Percentiles rank a stretch among this genome's conserved stretches.
These are phyloP conservation scores for Tolypocladium inflatum DNA, from an alignment of 2,329 filamentous ascomycete species.

Conservation along the genomic window DNA sequence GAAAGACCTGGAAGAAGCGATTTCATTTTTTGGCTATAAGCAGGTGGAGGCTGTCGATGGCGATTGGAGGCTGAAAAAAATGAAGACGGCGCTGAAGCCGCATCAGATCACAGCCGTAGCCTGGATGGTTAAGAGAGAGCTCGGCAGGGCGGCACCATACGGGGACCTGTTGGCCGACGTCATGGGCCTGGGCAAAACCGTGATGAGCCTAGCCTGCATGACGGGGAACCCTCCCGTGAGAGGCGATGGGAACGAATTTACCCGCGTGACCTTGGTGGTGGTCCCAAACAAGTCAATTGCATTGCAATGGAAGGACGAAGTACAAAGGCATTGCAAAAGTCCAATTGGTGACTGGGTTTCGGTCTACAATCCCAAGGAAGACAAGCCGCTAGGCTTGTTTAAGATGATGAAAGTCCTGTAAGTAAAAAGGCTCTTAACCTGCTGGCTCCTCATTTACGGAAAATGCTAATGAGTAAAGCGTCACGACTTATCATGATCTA, in stretches of 20 bases:
- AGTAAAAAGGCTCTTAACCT: too few relatives aligned
- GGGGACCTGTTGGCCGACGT: conserved; percentile 53
- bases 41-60: conserved; percentile 5
- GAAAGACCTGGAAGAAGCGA: conserved; percentile 8
- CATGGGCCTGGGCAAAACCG: conserved; percentile 60
- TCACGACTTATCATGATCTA: conserved; percentile 20
- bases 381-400: neutral
- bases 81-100: conserved; percentile 22
- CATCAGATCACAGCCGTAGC: conserved; percentile 42
- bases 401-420: neutral
- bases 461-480: conserved; percentile 5
- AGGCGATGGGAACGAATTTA: conserved; percentile 25
- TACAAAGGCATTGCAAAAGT: conserved; percentile 12
- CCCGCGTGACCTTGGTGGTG: conserved; percentile 23
- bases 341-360: neutral
- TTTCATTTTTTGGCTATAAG: conserved; percentile 8
- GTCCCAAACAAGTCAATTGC: conserved; percentile 13
- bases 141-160: conserved; percentile 29
- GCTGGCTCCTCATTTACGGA: too few relatives aligned
- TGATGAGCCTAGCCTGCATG: conserved; percentile 69
- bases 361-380: conserved; percentile 6
- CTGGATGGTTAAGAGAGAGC: conserved; percentile 47
- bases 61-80: conserved; percentile 6
- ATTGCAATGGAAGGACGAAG: conserved; percentile 18
- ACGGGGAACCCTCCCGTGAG: conserved; percentile 41